Conservation (phyloP, 1,139 yeast genomes). For the Pneumocystis canis region DNA sequence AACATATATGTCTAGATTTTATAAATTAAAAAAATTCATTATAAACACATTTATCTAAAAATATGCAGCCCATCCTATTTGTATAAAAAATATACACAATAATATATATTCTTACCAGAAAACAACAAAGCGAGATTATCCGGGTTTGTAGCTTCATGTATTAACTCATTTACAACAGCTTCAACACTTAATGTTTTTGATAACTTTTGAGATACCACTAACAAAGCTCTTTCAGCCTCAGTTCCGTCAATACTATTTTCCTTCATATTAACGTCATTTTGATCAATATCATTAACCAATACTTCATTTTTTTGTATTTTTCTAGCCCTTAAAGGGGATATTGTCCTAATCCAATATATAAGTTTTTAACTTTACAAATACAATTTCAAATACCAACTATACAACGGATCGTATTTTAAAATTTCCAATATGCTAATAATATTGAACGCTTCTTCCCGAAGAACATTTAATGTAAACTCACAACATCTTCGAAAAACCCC, state of each 20-base stretch:
- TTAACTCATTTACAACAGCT: constrained; percentile 67
- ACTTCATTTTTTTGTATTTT: constrained; percentile 37
- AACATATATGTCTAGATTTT: neutral
- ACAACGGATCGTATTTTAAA: constrained; percentile 80
- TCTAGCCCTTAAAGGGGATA: constrained; percentile 29
- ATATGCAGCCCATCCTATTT: constrained; percentile 1
- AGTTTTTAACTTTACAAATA: neutral
- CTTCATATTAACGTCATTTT: neutral
- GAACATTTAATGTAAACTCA: constrained; percentile 55
- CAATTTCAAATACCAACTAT: constrained; percentile 57
- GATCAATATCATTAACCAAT: constrained; percentile 10
- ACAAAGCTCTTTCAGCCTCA: constrained; percentile 68
- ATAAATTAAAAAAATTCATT: neutral
- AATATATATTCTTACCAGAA: constrained; percentile 52
- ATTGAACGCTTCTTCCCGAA: constrained; percentile 51
- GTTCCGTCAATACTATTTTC: constrained; percentile 33
- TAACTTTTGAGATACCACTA: constrained; percentile 57
- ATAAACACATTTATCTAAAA: neutral
- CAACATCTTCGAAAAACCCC: constrained; percentile 64
- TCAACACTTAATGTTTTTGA: constrained; percentile 63
- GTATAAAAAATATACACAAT: neutral
- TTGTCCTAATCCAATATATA: constrained; percentile 17
- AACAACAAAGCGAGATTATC: constrained; percentile 60
- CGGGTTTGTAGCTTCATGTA: constrained; percentile 58
- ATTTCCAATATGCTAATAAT: constrained; percentile 76